phyloP scores from a whole-genome alignment of 371 early-diverging fungal genomes.

The Mortierella sp. region DNA sequence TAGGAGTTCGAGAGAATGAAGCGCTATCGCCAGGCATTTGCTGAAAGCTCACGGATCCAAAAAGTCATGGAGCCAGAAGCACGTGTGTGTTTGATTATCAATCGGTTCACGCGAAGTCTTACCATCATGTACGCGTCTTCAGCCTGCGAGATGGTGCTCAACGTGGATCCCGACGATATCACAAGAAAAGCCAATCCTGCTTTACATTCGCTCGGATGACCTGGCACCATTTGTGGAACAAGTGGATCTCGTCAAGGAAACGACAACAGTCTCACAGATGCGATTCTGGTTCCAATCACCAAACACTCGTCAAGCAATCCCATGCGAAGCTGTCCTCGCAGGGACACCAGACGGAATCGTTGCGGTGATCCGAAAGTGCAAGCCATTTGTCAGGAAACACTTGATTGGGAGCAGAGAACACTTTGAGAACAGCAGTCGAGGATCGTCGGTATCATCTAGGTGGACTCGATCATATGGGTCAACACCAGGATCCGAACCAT shows the following conservation, averaged over 20 bases:
- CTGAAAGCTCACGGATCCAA: neutral
- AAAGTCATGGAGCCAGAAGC: constrained; percentile 25
- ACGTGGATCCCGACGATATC: constrained; percentile 16
- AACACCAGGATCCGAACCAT: neutral
- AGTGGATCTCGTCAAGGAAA: constrained; percentile 29
- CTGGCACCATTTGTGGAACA: constrained; percentile 26
- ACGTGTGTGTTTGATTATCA: constrained; percentile 44
- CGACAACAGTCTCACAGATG: constrained; percentile 24
- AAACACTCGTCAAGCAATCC: constrained; percentile 17
- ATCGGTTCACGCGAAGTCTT: constrained; percentile 34
- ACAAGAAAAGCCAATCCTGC: constrained; percentile 28
- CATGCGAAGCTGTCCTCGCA: constrained; percentile 30
- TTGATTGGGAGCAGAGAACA: constrained; percentile 3
- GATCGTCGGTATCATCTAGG: neutral
- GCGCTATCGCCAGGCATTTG: constrained; percentile 26
- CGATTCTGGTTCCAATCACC: constrained; percentile 45
- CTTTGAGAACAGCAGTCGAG: neutral
- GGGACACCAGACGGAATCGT: constrained; percentile 32
- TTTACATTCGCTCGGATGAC: constrained; percentile 38
- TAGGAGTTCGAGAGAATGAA: constrained; percentile 33
- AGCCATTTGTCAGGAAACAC: constrained; percentile 23
- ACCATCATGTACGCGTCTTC: constrained; percentile 39
- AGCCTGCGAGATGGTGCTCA: constrained; percentile 13
- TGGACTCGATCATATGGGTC: neutral
- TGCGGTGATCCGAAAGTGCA: constrained; percentile 17